phyloP scores from a whole-genome alignment of 257 asterid genomes.

The Scutellaria galericulata region DNA sequence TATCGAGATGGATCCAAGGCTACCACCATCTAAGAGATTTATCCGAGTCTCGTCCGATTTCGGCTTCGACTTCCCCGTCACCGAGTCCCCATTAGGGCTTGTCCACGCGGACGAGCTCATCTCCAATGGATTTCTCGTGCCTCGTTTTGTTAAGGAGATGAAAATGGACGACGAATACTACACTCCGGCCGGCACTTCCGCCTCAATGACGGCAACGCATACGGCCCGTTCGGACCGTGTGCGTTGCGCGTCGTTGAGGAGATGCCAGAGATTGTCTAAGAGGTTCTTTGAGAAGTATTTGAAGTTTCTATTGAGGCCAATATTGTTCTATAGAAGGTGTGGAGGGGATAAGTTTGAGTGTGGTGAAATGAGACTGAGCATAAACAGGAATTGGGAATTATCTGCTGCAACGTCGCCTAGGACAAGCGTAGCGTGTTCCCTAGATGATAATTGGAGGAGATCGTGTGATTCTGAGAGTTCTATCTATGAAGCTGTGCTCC shows the following conservation, averaged over 20 bases:
- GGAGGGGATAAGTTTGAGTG: constrained; percentile 23
- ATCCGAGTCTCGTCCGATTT: constrained; percentile 64
- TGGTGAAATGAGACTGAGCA: constrained; percentile 23
- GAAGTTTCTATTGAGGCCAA: constrained; percentile 54
- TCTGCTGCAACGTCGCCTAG: constrained; percentile 65
- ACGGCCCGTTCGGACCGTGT: constrained; percentile 30
- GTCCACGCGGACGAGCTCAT: constrained; percentile 80
- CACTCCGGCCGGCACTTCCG: constrained; percentile 22
- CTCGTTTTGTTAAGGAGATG: constrained; percentile 42
- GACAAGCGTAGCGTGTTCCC: constrained; percentile 64
- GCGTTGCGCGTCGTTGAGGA: constrained; percentile 54
- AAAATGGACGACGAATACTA: constrained; percentile 33
- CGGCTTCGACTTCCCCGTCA: constrained; percentile 66
- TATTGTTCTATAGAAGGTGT: constrained; percentile 39
- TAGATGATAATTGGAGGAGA: constrained; percentile 70
- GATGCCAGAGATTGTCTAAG: constrained; percentile 57
- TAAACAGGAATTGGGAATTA: constrained; percentile 38
- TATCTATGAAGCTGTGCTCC: constrained; percentile 87
- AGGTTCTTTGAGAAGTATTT: constrained; percentile 56
- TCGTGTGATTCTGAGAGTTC: constrained; percentile 94
- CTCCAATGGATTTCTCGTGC: constrained; percentile 66
- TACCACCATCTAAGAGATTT: constrained; percentile 83
- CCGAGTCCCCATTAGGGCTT: constrained; percentile 49
- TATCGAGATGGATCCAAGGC: constrained; percentile 90
- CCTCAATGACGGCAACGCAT: constrained; percentile 21